Conservation (phyloP, 495 filamentous ascomycete genomes). For the Aspergillus egyptiacus region DNA sequence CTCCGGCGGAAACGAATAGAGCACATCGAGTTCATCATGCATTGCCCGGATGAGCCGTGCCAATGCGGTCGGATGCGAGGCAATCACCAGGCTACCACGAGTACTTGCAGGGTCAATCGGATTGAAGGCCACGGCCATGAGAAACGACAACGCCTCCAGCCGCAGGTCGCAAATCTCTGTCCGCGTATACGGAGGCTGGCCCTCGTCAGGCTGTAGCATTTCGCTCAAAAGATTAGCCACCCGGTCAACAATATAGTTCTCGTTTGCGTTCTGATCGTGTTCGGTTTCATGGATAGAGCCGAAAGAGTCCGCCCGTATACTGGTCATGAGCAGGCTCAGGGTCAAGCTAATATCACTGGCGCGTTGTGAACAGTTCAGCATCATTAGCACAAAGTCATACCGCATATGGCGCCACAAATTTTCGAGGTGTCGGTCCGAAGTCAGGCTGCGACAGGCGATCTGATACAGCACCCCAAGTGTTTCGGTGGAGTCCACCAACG, state of each 20-base stretch:
- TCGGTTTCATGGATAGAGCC: constrained; percentile 53
- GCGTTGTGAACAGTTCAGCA: constrained; percentile 54
- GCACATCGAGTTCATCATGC: constrained; percentile 54
- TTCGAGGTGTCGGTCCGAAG: constrained; percentile 34
- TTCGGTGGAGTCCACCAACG: constrained; percentile 49
- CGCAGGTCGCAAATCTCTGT: constrained; percentile 51
- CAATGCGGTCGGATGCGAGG: constrained; percentile 48
- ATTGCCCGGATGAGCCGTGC: constrained; percentile 57
- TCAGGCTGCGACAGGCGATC: constrained; percentile 47
- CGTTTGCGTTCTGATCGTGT: constrained; percentile 46
- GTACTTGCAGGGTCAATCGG: constrained; percentile 28
- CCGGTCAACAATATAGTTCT: constrained; percentile 55
- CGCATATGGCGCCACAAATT: constrained; percentile 57
- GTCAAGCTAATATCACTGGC: constrained; percentile 54
- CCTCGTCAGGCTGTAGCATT: constrained; percentile 42
- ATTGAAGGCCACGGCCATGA: constrained; percentile 46
- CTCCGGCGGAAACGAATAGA: constrained; percentile 50
- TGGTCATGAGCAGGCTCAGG: constrained; percentile 53
- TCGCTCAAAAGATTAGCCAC: constrained; percentile 56
- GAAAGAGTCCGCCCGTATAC: constrained; percentile 51
- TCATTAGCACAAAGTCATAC: constrained; percentile 58
- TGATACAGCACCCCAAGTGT: constrained; percentile 53
- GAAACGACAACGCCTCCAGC: constrained; percentile 49
- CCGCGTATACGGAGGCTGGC: constrained; percentile 41
- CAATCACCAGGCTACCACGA: constrained; percentile 49